Evolutionary conservation across 2,329 filamentous ascomycete genomes (phyloP).

Genomic region (Curvularia eragrostidis): DNA sequence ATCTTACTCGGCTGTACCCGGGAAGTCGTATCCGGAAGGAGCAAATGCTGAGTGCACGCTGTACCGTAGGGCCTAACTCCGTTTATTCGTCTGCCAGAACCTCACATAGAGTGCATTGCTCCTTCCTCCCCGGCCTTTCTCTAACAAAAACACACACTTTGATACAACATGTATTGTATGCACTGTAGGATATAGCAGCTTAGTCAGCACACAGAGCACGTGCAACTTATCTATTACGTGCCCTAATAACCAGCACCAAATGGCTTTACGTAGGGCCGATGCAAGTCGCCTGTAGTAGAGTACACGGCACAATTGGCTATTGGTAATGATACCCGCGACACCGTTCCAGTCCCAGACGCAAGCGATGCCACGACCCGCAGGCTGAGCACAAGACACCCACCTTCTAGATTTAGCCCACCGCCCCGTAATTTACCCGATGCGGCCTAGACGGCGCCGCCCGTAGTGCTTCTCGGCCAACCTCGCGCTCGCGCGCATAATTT

Average conservation of each 20-base stretch:
- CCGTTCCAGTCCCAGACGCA: too few species aligned
- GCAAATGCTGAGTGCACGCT: not conserved
- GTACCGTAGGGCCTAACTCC: not conserved
- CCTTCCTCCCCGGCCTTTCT: not conserved
- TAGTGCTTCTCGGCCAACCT: not conserved
- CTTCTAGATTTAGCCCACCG: not conserved
- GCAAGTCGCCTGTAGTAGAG: too few species aligned
- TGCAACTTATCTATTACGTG: not conserved
- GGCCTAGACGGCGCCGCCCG: not conserved
- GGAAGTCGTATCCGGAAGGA: not conserved
- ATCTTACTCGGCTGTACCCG: not conserved
- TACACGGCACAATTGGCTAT: too few species aligned
- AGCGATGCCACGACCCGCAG: too few species aligned
- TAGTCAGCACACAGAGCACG: not conserved
- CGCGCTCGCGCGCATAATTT: constrained; percentile 1
- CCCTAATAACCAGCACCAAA: not conserved
- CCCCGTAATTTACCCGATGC: not conserved
- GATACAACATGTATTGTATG: not conserved
- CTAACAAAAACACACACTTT: not conserved
- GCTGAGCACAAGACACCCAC: not conserved
- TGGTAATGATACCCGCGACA: not conserved
- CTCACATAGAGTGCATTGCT: not conserved
- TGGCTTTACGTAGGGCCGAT: too few species aligned
- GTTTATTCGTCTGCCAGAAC: not conserved
- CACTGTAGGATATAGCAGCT: not conserved